These are phyloP conservation scores for Porcisia deanei DNA, from an alignment of 208 protist genomes.

Conservation along the genomic window DNA sequence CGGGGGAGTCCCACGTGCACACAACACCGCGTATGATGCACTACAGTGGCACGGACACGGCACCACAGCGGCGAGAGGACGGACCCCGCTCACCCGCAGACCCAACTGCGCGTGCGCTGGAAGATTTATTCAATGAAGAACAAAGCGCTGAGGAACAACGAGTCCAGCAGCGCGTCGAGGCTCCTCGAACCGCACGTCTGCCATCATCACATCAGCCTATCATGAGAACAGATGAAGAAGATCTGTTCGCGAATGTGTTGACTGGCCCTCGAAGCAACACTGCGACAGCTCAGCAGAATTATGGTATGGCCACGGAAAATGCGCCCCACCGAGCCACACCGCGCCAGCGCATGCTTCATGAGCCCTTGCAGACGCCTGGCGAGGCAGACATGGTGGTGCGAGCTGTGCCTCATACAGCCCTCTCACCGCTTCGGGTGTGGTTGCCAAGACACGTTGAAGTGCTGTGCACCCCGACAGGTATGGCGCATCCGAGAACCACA, in stretches of 20 bases:
- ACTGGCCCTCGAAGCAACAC: not conserved
- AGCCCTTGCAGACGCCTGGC: not conserved
- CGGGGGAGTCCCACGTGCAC: not conserved
- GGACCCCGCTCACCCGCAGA: not conserved
- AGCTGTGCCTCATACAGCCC: not conserved
- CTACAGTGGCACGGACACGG: not conserved
- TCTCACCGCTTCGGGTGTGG: slow-evolving; percentile 8
- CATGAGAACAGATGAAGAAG: not conserved
- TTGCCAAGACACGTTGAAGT: slow-evolving; percentile 8
- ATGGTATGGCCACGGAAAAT: not conserved
- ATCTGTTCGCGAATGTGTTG: not conserved
- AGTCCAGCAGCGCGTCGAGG: not conserved
- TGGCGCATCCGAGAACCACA: not conserved
- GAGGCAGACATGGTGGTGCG: not conserved
- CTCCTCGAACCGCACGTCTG: not conserved
- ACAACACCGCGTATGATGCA: not conserved
- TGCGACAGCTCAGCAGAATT: not conserved
- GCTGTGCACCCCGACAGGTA: not conserved
- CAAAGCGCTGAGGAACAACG: slow-evolving; percentile 1
- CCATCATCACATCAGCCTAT: not conserved
- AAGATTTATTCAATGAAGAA: slow-evolving; percentile 5
- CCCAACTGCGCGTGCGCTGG: not conserved
- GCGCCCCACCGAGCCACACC: not conserved
- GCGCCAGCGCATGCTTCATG: not conserved
- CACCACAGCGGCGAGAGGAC: not conserved